Percentiles rank a stretch among this genome's conserved stretches.
Conservation (phyloP, 441 rosid genomes). For the Populus trichocarpa region DNA sequence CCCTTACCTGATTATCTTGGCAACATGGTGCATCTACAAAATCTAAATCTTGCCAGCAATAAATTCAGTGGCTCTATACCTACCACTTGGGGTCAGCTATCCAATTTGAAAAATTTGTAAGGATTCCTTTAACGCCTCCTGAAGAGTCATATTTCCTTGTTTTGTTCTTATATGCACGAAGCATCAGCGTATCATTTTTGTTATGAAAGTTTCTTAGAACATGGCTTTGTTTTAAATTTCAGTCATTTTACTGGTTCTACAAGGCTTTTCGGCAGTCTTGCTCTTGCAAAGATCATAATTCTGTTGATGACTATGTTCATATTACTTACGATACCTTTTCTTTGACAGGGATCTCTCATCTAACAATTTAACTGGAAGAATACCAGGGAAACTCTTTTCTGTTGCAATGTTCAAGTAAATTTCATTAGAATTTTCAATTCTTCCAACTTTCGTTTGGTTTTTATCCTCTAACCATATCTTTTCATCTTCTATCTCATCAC, state of each 20-base stretch:
- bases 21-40: slow-evolving; percentile 51
- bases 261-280: neutral
- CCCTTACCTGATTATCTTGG: slow-evolving; percentile 67
- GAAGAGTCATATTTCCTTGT: neutral
- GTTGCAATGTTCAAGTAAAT: slow-evolving; percentile 68
- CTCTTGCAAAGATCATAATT: neutral
- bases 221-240: neutral
- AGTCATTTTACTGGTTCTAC: neutral
- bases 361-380: slow-evolving; percentile 59
- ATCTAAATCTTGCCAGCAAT: slow-evolving; percentile 75
- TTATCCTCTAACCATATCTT: no score
- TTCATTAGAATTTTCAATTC: slow-evolving; percentile 3
- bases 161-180: no score
- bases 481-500: no score
- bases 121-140: slow-evolving; percentile 12
- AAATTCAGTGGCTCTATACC: slow-evolving; percentile 81
- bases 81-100: slow-evolving; percentile 53
- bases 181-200: no score
- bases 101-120: slow-evolving; percentile 73
- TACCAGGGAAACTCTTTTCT: slow-evolving; percentile 58
- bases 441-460: neutral
- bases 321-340: slow-evolving; percentile 9
- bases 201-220: neutral
- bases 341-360: slow-evolving; percentile 74
- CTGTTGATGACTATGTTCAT: neutral